Base-by-base conservation (phyloP, 2,329 filamentous ascomycete genomes). In the Pseudogymnoascus sp. region DNA sequence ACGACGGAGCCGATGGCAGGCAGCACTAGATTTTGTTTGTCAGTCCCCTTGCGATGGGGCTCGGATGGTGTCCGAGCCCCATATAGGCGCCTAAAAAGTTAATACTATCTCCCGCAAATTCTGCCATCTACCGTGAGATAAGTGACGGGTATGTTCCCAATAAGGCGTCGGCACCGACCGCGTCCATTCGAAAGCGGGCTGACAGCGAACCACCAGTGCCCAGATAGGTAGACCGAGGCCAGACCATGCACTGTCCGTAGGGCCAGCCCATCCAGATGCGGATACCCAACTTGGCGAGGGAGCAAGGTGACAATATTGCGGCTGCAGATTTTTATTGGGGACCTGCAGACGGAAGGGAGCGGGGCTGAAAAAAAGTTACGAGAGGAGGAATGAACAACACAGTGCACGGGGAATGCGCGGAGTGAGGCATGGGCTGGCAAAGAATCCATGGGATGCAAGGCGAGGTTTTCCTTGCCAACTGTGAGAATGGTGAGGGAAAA, bases 251-350 rank as follows among this genome's bases (percentile, higher is more conserved):
- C n/a, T 5, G 43, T 53, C 43, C 30, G 9, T 53, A 53, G 25
- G 43, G 43, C 35, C 35, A 33, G 30, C 41, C 43, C n/a, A 2
- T 53, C 43, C 43, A 11, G 9, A 53, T 53, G 4, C 25, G 43
- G 43, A 53, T 33, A 53, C 14, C n/a, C 8, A 25, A 25, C 43
- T 15, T 50, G 43, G 14, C 4, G 15, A 30, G 9, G n/a, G 43
- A 53, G 25, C 25, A 53, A 53, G 25, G 43, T 53, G 43, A 7
- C 43, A 53, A 33, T 53, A 53, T 53, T 53, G 25, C 43, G 25
- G 25, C 25, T 53, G 43, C 43, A 53, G 43, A n/a, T 4, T 30
- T 53, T 53, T 53, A 53, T 53, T 53, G 43, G 43, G 43, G 43
- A 50, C 25, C 43, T 53, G 25, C 43, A 53, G 43, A 53, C n/a